Percentiles rank a stretch among this genome's conserved stretches.
Conservation (phyloP, 257 asterid genomes). For the Paulownia fortunei region DNA sequence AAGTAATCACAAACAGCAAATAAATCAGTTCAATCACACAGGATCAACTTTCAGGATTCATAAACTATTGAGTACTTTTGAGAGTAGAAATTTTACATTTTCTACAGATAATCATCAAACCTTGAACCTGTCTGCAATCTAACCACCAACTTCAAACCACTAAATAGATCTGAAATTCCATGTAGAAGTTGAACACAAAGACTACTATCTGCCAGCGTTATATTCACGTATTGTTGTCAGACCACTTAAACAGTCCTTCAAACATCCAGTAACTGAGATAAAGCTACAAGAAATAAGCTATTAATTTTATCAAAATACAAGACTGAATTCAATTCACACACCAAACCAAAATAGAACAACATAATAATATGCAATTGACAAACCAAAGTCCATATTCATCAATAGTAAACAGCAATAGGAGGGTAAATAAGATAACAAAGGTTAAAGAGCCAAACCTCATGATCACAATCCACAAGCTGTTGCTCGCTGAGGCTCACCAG, state of each 20-base stretch:
- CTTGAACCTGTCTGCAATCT: not conserved
- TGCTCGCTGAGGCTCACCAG: conserved; percentile 92
- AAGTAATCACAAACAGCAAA: not conserved
- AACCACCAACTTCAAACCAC: conserved; percentile 13
- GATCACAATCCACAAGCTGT: conserved; percentile 94
- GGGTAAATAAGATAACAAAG: not conserved
- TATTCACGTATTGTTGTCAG: not conserved
- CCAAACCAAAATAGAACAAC: not conserved
- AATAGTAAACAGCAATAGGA: not conserved
- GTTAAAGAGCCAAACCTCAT: conserved; percentile 56
- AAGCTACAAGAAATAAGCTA: not conserved
- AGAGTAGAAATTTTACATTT: not conserved
- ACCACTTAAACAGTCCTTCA: not conserved
- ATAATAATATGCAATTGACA: not conserved
- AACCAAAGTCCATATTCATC: not conserved
- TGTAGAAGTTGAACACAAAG: not conserved
- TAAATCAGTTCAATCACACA: not conserved
- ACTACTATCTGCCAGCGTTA: not conserved
- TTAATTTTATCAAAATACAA: not conserved
- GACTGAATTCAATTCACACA: not conserved
- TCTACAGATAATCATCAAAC: not conserved
- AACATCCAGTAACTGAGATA: not conserved
- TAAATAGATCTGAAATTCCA: not conserved
- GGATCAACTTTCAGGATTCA: not conserved
- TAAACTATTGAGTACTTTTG: not conserved